Percentiles rank a stretch among this genome's conserved stretches.
These are phyloP conservation scores for Diaporthe vaccinii DNA, from an alignment of 2,329 filamentous ascomycete species.

Conservation along the genomic window DNA sequence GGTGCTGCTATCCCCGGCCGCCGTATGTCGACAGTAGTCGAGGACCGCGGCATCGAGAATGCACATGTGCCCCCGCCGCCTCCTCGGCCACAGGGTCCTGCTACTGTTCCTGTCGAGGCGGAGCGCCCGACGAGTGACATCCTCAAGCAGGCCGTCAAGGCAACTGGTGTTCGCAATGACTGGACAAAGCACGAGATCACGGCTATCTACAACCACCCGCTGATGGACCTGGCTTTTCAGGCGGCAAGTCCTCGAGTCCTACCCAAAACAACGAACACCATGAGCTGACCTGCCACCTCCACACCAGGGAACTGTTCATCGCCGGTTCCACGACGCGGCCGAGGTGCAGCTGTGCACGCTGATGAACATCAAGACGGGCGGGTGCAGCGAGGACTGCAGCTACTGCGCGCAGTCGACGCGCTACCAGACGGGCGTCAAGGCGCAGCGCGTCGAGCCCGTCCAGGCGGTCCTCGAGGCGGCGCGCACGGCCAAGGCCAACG, in stretches of 20 bases:
- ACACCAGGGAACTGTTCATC: slow-evolving; percentile 80
- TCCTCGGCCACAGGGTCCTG: slow-evolving; percentile 4
- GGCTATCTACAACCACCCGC: slow-evolving; percentile 83
- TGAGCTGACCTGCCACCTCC: slow-evolving; percentile 37
- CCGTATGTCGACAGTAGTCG: slow-evolving; percentile 23
- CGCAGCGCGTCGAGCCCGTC: slow-evolving; percentile 83
- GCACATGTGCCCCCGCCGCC: slow-evolving; percentile 24
- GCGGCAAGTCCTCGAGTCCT: slow-evolving; percentile 66
- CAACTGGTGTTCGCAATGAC: slow-evolving; percentile 73
- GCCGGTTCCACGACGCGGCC: slow-evolving; percentile 85
- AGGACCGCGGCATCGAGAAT: slow-evolving; percentile 11
- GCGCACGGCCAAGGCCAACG: slow-evolving; percentile 82
- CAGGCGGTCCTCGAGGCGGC: slow-evolving; percentile 86
- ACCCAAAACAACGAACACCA: neutral
- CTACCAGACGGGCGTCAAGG: slow-evolving; percentile 82
- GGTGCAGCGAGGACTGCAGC: slow-evolving; percentile 91
- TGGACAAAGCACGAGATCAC: slow-evolving; percentile 88
- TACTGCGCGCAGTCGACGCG: slow-evolving; percentile 93
- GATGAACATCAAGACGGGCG: slow-evolving; percentile 97
- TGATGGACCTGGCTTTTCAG: slow-evolving; percentile 83
- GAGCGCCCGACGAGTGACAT: slow-evolving; percentile 45
- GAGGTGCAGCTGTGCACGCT: slow-evolving; percentile 93
- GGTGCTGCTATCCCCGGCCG: neutral
- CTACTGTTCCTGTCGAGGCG: neutral
- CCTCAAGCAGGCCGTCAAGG: slow-evolving; percentile 68